Evolutionary conservation across 73 alveolate species (phyloP), one percentile per base, ranked within the genome.

Genomic region (Halteria grandinella): DNA sequence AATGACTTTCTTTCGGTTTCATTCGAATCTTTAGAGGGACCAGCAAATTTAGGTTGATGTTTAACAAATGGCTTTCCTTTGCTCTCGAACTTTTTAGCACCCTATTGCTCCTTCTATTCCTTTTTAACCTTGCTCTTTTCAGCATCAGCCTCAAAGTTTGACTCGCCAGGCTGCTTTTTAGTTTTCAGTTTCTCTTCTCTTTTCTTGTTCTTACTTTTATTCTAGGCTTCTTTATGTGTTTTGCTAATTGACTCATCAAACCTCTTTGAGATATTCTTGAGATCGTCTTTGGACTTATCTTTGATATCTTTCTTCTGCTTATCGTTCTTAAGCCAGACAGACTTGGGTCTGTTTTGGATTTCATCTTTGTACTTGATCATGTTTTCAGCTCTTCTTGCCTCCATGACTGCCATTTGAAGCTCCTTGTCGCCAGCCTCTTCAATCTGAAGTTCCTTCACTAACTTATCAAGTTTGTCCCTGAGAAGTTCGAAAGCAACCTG

Each of bases 401-500:
- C 91, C 88, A 79, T 89, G 55, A 92, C 94, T 18, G 96, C 97
- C 63, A 78, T 49, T 69, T 86, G 55, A 20, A 95, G 51, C 75
- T 95, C 97, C 62, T 85, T 88, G 49, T 96, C 99, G 50, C 83
- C 85, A 39, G 74, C 62, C 75, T 95, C 99, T 57, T 93, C 93
- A 40, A 73, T 77, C 32, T 75, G 32, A 4, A 91, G 71, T 57
- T 88, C 91, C 37, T 76, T 88, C 17, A 96, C 88, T 34, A 91
- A 75, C 32, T 84, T 75, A 50, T 88, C 95, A 32, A 92, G 80
- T 20, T 63, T 23, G 41, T 58, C 55, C 64, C 71, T 58, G 41
- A 87, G 43, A 47, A 58, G 58, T 44, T 57, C 47, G 25, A 12
- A 23, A 39, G 55, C 5, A 27, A 59, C 52, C 45, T 50, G 31